These are phyloP conservation scores for Daedaleopsis sinensis DNA, from an alignment of 768 basidiomycete genomes.

Conservation along the genomic window DNA sequence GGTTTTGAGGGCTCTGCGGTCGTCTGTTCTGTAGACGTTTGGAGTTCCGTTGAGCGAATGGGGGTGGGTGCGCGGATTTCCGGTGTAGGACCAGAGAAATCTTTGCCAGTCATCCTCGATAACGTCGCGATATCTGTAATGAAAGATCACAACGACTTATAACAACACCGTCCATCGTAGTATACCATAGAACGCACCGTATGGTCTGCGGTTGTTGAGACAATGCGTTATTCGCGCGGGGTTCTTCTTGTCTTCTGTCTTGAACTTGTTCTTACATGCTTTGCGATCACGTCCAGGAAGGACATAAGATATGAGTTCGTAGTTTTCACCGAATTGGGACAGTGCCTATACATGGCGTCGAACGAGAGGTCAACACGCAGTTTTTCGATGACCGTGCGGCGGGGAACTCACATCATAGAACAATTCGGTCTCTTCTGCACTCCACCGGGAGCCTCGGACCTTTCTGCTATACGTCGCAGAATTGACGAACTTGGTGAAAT, in stretches of 20 bases:
- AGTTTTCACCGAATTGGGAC: constrained; percentile 89
- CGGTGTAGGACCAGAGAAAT: constrained; percentile 82
- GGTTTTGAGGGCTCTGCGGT: background rate
- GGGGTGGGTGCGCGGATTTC: constrained; percentile 54
- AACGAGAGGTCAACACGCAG: too few species aligned
- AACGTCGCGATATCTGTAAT: constrained; percentile 68
- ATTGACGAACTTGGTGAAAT: constrained; percentile 85
- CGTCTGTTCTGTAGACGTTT: background rate
- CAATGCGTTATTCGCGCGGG: constrained; percentile 73
- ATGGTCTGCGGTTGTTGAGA: constrained; percentile 74
- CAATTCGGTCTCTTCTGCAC: constrained; percentile 83
- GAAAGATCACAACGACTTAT: background rate
- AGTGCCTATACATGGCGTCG: constrained; percentile 59
- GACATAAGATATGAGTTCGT: constrained; percentile 86
- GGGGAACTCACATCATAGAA: constrained; percentile 69
- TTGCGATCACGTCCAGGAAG: constrained; percentile 85
- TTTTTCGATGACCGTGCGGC: too few species aligned
- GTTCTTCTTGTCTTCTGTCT: constrained; percentile 84
- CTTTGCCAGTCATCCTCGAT: constrained; percentile 81
- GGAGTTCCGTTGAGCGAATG: constrained; percentile 37
- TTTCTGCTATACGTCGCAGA: constrained; percentile 81
- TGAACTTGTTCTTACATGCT: constrained; percentile 93
- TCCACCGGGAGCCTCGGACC: constrained; percentile 84
- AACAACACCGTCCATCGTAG: background rate
- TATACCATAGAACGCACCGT: constrained; percentile 52